Base-by-base conservation (phyloP, 2,329 filamentous ascomycete species). In the Penicillium italicum region DNA sequence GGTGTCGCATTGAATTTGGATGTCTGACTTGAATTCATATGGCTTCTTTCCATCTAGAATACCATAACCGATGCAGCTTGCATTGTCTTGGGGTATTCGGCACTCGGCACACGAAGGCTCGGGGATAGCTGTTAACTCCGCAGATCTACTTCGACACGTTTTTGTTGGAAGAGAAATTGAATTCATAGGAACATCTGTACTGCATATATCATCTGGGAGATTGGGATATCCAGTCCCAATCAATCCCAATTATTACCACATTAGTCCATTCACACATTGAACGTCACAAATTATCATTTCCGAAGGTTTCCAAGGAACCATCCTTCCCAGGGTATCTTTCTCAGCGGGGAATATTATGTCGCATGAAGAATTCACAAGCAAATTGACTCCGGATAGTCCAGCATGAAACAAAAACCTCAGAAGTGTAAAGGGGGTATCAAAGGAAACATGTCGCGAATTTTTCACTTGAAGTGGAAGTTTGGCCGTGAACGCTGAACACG, bases 401-500 rank as follows among this genome's bases (percentile, higher is more conserved):
- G 24, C 31, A 45, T 33, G 48, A 51, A 42, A 37, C 22, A 53
- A 46, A 38, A 42, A 42, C 50, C 38, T 46, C 48, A 55, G 42
- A 57, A 53, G 33, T 58, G 50, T 56, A 57, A 56, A 30, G 34
- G 53, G 58, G 60, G 59, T 64, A 60, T 59, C 52, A 61, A 57
- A 53, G 31, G 36, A 50, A 57, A 57, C 45, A 37, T 8, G 50
- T 54, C 41, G 28, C 24, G 42, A 26, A 30, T 38, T n/a, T 28
- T 50, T 63, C 50, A 66, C 12, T 69, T 62, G 52, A 73, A 73
- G 14, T 61, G 66, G 60, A 66, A 73, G 14, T 63, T 61, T n/a
- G 69, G 60, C 50, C 65, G 63, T 5, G 69, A 60, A 20, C 65
- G 65, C 41, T 65, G 60, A 55, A 79, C 73, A 55, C 71, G 77